Evolutionary conservation across 2,329 filamentous ascomycete species (phyloP), one percentile per base, ranked within the genome.

Genomic region (Camptophora hylomeconis): DNA sequence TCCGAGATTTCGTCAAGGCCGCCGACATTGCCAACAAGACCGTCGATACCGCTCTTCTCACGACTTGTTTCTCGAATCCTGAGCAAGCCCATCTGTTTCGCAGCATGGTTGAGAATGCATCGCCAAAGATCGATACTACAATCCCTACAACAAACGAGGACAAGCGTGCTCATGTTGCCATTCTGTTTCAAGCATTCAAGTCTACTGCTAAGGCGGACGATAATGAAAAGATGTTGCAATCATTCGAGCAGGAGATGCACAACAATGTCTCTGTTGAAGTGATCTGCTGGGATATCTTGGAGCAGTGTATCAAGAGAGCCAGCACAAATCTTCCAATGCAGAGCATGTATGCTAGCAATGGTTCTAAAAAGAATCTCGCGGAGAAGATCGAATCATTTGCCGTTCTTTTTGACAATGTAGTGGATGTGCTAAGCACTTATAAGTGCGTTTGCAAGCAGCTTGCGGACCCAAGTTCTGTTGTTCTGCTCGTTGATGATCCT

Each of bases 381-480:
- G 31, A 18, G 5, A 32, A 39, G 9, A 22, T 36, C 4, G 21
- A 26, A n/a, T 39, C 34, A 4, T 51, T 50, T 21, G 44, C 39
- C 2, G 30, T 41, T 16, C 37, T 40, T 10, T 39, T 47, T 24
- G 33, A 41, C 22, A 31, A 38, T 10, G 30, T 44, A 14, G 33
- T 35, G 11, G 15, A 32, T 9, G 29, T 32, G 12, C 36, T 37
- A 30, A 37, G 24, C 11, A 38, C 32, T 6, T 49, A 49, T 17
- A 58, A 58, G 38, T 51, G 53, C 0, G 51, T 57, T 17, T 56
- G 52, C 46, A 56, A 56, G 30, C 53, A 56, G 28, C 35, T 57
- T 7, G 34, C 56, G 10, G 53, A 55, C 26, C 38, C 48, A 3
- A 35, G 41, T 5, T 57, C 51, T 33, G 26, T 53, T 17, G 35